Conservation (phyloP, 441 rosid species). For the Dalechampia spathulata region DNA sequence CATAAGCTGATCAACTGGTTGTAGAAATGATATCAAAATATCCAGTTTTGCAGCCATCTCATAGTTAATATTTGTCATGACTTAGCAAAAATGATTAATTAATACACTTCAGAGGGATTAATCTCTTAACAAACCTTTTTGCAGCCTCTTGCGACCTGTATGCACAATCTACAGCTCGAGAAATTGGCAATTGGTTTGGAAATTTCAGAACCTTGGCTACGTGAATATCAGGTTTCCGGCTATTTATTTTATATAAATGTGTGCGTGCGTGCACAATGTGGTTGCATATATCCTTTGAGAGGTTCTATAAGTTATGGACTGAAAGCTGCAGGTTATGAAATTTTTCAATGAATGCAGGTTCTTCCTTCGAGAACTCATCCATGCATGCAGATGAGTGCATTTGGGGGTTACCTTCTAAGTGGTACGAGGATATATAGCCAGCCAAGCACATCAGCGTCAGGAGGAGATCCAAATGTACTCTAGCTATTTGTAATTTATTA, state of each 20-base stretch:
- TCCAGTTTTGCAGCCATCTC: not conserved
- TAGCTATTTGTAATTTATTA: no score
- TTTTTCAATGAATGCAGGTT: constrained; percentile 38
- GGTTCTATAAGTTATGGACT: no score
- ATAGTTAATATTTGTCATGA: not conserved
- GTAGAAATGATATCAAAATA: not conserved
- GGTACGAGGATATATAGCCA: constrained; percentile 50
- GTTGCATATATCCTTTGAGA: no score
- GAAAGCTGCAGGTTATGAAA: no score
- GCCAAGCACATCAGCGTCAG: constrained; percentile 7
- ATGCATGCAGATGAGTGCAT: constrained; percentile 85
- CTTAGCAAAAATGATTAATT: no score
- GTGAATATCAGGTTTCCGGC: constrained; percentile 69
- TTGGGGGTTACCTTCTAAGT: constrained; percentile 79
- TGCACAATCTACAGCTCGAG: constrained; percentile 72
- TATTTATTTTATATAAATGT: no score
- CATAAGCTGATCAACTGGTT: not conserved
- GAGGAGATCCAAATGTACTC: no score
- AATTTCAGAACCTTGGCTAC: constrained; percentile 93
- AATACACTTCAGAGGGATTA: no score
- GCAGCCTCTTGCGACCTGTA: constrained; percentile 88
- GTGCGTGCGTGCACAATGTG: no score
- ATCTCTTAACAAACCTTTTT: not conserved
- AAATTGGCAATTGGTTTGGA: constrained; percentile 83
- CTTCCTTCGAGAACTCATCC: constrained; percentile 95